Base-by-base conservation (phyloP, 2,329 filamentous ascomycete genomes). In the Apiospora sp. region DNA sequence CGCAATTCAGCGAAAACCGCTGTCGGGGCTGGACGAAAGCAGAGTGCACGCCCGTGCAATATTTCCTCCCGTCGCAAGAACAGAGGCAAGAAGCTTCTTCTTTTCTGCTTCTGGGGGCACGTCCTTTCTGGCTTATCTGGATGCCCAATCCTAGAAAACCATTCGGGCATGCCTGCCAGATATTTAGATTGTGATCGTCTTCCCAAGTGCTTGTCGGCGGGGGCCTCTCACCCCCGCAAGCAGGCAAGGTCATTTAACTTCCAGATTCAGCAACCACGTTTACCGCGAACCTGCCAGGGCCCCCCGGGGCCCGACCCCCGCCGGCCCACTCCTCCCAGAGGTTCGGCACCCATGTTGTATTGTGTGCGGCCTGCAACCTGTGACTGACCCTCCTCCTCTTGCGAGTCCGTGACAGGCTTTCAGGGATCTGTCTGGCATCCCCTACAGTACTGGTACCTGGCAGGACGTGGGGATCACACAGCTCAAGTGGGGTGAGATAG, bases 271-370 rank as follows among this genome's bases (percentile, higher is more conserved):
- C 54, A 67, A 37, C 54, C 54, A 61, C 51, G 68, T 51, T 68
- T 71, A 46, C 24, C 24, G 69, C 64, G 71, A 58, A 41, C 48
- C 48, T 44, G 67, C 64, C 68, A 51, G 41, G 68, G 43, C 43
- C 37, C 49, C 27, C 67, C 71, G 7, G 58, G 58, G 3, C 54
- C 58, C 19, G 34, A 37, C 58, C 54, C 54, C 58, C 58, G 58
- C 19, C 10, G 58, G 58, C 34, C 58, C 58, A 64, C 69, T 58
- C 70, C 34, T 34, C 54, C 54, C 58, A 72, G 22, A 58, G 27
- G 30, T 37, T 49, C 48, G 61, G 64, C 54, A 51, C 37, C 71
- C 71, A 71, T 46, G 70, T 71, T 37, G 61, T 51, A 71, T 70
- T 64, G 24, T 14, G 67, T 22, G 16, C n/a, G 22, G n/a, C 37